Evolutionary conservation across 352 stramenopile species (phyloP), one percentile per base, ranked within the genome.

Genomic region (Phytophthora syringae): DNA sequence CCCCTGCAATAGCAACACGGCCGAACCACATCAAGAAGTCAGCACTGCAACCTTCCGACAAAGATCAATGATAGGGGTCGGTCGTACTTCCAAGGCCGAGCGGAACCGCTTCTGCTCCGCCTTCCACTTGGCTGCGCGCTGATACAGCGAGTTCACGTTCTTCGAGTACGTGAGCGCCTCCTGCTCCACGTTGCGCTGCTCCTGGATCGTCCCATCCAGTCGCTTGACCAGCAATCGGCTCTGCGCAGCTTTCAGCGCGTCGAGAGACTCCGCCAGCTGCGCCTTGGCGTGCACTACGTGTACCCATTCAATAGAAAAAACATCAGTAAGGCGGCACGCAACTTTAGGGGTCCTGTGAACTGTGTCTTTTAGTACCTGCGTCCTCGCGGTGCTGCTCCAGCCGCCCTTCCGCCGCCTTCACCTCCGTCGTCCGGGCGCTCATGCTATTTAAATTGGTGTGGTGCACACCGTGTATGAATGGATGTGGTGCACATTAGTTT

Each of bases 171-270:
- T 44, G 24, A 89, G 73, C 28, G 78, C 77, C 51, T 86, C 80
- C 34, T 84, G 70, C 52, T 92, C 83, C 16, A 90, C 81, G 40
- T 73, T 69, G 10, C 79, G 74, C 69, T 92, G 83, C 51, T 82
- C 40, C 7, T 62, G 16, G 37, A 90, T 86, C 15, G 79, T 77
- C 12, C 67, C 54, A 34, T 89, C 80, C 42, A 92, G 67, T 34
- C 80, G 73, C 52, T 73, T 72, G 21, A 70, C 67, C 27, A 92
- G 47, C 43, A 89, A 39, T 27, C 49, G 48, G 21, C 65, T 74
- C 61, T 85, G 73, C 22, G 71, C 70, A 7, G 30, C 24, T 58
- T 84, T 79, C n/a, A 87, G 52, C 21, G 61, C 76, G 16, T 68
- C 54, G 16, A 87, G 58, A 25, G 78, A 72, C 49, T 79, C 62